These are phyloP conservation scores for Anisodus acutangulus DNA, from an alignment of 257 asterid species.

Conservation along the genomic window DNA sequence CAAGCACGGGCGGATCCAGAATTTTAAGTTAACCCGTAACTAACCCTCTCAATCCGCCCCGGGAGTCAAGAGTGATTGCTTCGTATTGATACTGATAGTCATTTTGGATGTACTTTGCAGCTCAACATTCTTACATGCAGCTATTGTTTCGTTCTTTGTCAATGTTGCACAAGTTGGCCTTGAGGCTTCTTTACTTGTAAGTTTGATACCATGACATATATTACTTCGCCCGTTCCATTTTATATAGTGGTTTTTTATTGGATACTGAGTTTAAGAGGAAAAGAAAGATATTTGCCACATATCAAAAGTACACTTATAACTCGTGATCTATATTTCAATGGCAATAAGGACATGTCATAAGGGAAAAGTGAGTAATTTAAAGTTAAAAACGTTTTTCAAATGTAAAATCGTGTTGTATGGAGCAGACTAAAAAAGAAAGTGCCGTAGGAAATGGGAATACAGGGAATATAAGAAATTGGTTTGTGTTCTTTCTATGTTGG, in stretches of 20 bases:
- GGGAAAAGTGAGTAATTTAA: neutral
- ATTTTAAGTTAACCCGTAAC: neutral
- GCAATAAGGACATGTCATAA: neutral
- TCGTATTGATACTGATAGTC: neutral
- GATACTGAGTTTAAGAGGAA: too few relatives aligned
- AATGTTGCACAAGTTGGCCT: constrained; percentile 82
- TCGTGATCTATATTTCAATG: neutral
- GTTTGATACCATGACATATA: neutral
- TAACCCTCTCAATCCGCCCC: too few relatives aligned
- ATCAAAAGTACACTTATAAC: neutral
- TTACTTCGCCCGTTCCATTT: neutral
- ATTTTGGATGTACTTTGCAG: constrained; percentile 44
- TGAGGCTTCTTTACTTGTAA: constrained; percentile 68
- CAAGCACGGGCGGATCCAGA: neutral
- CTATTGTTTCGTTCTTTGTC: constrained; percentile 67
- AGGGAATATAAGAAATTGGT: neutral
- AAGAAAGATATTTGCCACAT: neutral
- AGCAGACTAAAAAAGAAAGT: neutral
- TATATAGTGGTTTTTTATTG: neutral
- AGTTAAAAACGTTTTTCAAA: neutral
- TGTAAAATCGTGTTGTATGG: neutral
- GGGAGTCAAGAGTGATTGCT: neutral
- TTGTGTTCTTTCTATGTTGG: neutral
- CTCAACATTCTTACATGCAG: constrained; percentile 79
- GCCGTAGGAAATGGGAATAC: neutral